Conservation (phyloP, 1,139 yeast genomes). For the Blastobotrys capitulatus region DNA sequence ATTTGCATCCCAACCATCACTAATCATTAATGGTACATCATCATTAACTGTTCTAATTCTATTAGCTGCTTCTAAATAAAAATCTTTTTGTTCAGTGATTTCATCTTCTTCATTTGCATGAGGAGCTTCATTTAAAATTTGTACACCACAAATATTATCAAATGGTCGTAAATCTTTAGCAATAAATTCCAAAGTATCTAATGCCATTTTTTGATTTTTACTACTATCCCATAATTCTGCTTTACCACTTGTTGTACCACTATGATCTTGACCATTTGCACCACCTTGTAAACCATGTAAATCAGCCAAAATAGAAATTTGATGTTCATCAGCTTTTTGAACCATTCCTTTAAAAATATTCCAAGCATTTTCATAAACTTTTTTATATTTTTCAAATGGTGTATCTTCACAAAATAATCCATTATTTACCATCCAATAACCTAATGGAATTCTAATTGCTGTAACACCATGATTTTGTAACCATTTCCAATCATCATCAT, state of each 20-base stretch:
- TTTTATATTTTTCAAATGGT: slow-evolving; percentile 49
- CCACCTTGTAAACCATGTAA: slow-evolving; percentile 91
- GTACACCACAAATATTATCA: slow-evolving; percentile 76
- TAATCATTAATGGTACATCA: slow-evolving; percentile 65
- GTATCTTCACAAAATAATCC: slow-evolving; percentile 55
- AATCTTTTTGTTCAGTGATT: slow-evolving; percentile 43
- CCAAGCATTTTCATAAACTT: slow-evolving; percentile 74
- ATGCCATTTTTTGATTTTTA: slow-evolving; percentile 41
- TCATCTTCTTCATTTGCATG: slow-evolving; percentile 44
- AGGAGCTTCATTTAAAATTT: slow-evolving; percentile 78
- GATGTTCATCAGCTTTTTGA: slow-evolving; percentile 47
- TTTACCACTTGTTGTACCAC: slow-evolving; percentile 57
- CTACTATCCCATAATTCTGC: slow-evolving; percentile 62
- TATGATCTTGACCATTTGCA: slow-evolving; percentile 79
- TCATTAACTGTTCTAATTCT: slow-evolving; percentile 53
- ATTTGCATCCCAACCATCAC: slow-evolving; percentile 92
- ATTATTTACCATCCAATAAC: slow-evolving; percentile 82
- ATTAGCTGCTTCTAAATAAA: slow-evolving; percentile 63
- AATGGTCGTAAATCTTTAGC: slow-evolving; percentile 51
- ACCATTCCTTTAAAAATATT: slow-evolving; percentile 46
- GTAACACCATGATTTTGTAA: slow-evolving; percentile 60
- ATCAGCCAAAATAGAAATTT: slow-evolving; percentile 75
- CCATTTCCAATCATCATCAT: slow-evolving; percentile 77
- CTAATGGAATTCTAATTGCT: slow-evolving; percentile 78
- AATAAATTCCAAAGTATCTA: slow-evolving; percentile 52